Evolutionary conservation across 2,329 filamentous ascomycete genomes (phyloP), one percentile per base, ranked within the genome.

Genomic region (Trichophyton mentagrophytes): DNA sequence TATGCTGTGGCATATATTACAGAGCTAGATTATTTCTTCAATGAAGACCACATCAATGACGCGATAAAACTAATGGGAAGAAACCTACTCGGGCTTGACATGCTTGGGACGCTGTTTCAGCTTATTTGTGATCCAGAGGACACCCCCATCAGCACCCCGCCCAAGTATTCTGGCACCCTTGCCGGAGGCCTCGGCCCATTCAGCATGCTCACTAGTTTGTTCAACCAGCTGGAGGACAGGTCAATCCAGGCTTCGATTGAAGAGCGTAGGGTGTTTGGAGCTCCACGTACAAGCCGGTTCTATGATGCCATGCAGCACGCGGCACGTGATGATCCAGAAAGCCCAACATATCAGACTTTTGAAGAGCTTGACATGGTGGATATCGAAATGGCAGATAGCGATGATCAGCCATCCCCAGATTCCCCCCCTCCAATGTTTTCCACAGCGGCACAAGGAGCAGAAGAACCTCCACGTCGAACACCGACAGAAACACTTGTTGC

Each of bases 401-500:
- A n/a, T 13, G 25, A 20, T 59, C 27, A 13, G 33, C 11, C 57
- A 20, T 6, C 38, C 15, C 15, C 38, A n/a, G 38, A 11, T 13
- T 13, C 5, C 8, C 20, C 8, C 30, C 58, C 46, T 33, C 11
- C 13, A 20, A 17, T 11, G 8, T 3, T 9, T 33, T 20, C 57
- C 11, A 20, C 7, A 13, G 11, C 33, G 33, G 33, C 33, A 3
- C 33, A 9, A 38, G 33, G 33, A 53, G 7, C 60, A 38, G 61
- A 64, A 9, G 51, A 60, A 25, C 63, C 63, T 11, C 30, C 42
- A 4, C 63, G 44, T 51, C 63, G 61, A n/a, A 63, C 61, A 25
- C 63, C 63, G 6, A 64, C 61, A 6, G 63, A 64, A 11, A 62
- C 63, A 56, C 61, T 64, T 40, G 57, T 64, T 33, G 59, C 33